Conservation (phyloP, 1,284 basidiomycete genomes). For the Kwoniella shivajii region DNA sequence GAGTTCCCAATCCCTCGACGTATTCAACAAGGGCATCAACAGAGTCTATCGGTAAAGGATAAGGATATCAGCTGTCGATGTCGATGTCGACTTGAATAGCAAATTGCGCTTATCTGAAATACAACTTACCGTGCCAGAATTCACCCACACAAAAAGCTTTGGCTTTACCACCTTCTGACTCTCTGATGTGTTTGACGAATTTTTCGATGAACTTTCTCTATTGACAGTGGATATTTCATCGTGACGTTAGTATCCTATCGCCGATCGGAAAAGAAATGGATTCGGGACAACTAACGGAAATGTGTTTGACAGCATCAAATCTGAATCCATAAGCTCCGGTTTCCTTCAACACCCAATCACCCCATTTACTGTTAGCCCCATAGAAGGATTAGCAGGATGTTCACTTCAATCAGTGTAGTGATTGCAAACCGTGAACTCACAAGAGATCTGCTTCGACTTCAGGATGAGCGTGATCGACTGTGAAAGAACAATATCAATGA, state of each 20-base stretch:
- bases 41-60: slow-evolving; percentile 36
- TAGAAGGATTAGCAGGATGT: neutral
- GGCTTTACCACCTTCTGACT: slow-evolving; percentile 52
- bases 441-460: slow-evolving; percentile 60
- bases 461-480: slow-evolving; percentile 80
- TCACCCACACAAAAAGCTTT: slow-evolving; percentile 60
- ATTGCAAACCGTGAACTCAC: slow-evolving; percentile 20
- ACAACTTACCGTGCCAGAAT: slow-evolving; percentile 57
- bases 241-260: neutral
- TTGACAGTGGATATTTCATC: slow-evolving; percentile 30
- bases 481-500: too few relatives aligned
- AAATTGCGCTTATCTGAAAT: neutral
- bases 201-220: slow-evolving; percentile 60
- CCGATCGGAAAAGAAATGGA: neutral
- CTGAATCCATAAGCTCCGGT: slow-evolving; percentile 80
- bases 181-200: slow-evolving; percentile 60
- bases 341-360: slow-evolving; percentile 65
- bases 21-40: slow-evolving; percentile 45
- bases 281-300: slow-evolving; percentile 36
- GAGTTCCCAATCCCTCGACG: slow-evolving; percentile 55
- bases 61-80: neutral
- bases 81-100: too few relatives aligned
- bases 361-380: slow-evolving; percentile 58
- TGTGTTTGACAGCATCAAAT: slow-evolving; percentile 79
- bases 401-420: too few relatives aligned